Base-by-base conservation (phyloP, 805 yeast species). In the Pichia heedii region DNA sequence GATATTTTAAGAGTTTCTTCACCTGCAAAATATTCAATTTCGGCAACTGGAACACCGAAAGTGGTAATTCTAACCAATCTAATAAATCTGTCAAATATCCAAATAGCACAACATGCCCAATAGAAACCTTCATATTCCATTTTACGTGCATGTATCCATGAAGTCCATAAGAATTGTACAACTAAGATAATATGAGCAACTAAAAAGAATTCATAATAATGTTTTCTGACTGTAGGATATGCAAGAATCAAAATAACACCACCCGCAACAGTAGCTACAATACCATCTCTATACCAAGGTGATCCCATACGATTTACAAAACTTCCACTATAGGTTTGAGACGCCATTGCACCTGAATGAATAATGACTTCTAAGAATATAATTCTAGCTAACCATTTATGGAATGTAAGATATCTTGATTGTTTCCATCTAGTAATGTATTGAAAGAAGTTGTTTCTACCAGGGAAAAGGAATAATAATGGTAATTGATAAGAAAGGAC, bases 121-220 rank as follows among this genome's bases (percentile, higher is more conserved):
- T 41, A 63, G 49, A 36, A 68, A 33, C 51, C 55, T 40, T 54
- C 57, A 48, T 62, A 53, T 47, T 66, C 47, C 37, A 52, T 66
- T 55, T 38, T 34, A 42, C 44, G 60, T 51, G 79, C 68, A 59
- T 86, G 95, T 32, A 63, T 58, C 73, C 76, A 83, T 37, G 73
- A 69, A n/a, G 74, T 73, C 36, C 70, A 68, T 35, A 79, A 60
- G 58, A 81, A 77, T 19, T 70, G 44, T 3, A 67, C 63, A 13
- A 77, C 84, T 39, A 82, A 56, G 1, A 71, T 46, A 37, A 82
- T 70, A 55, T 84, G 95, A 16, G 68, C 3, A 18, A n/a, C 47
- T 18, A 79, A 54, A 63, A 85, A 81, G 5, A 68, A 38, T 53
- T 85, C 94, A 60, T 85, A 86, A 45, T 65, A 62, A 42, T 56